Percentiles rank a stretch among this genome's conserved stretches.
Conservation (phyloP, 257 asterid species). For the Misopates orontium region DNA sequence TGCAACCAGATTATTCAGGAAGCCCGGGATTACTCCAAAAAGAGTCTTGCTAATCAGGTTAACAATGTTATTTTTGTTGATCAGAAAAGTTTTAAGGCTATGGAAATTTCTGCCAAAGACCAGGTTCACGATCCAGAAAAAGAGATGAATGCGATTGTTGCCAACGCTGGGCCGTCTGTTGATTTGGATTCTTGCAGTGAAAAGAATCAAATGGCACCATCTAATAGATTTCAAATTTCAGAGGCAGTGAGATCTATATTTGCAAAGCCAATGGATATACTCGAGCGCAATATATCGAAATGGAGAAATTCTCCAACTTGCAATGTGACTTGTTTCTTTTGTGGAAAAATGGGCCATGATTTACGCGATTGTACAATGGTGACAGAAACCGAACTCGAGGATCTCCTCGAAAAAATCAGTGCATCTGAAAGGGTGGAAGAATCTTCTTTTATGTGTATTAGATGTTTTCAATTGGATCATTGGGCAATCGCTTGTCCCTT, state of each 20-base stretch:
- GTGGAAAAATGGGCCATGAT: slow-evolving; percentile 62
- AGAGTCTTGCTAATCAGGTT: slow-evolving; percentile 22
- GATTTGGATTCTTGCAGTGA: slow-evolving; percentile 29
- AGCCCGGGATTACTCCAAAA: slow-evolving; percentile 19
- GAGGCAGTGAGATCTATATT: slow-evolving; percentile 62
- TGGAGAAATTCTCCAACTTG: slow-evolving; percentile 26
- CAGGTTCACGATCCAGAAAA: slow-evolving; percentile 26
- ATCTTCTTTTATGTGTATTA: slow-evolving; percentile 48
- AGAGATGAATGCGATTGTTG: slow-evolving; percentile 25
- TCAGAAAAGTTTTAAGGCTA: slow-evolving; percentile 24
- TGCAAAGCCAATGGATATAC: slow-evolving; percentile 66
- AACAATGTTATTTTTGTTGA: slow-evolving; percentile 25
- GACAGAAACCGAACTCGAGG: slow-evolving; percentile 48
- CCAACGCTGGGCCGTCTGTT: slow-evolving; percentile 29
- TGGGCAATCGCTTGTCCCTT: slow-evolving; percentile 68
- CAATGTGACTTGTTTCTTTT: slow-evolving; percentile 45
- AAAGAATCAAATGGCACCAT: slow-evolving; percentile 25
- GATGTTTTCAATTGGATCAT: slow-evolving; percentile 65
- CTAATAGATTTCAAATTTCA: slow-evolving; percentile 30
- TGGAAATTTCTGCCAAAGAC: slow-evolving; percentile 20
- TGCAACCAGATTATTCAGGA: slow-evolving; percentile 29
- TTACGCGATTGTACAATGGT: slow-evolving; percentile 45
- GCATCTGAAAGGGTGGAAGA: slow-evolving; percentile 39
- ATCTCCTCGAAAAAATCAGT: slow-evolving; percentile 38
- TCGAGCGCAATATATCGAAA: slow-evolving; percentile 43